Percentiles rank a stretch among this genome's conserved stretches.
Conservation (phyloP, 441 rosid genomes). For the Erodium trifolium region DNA sequence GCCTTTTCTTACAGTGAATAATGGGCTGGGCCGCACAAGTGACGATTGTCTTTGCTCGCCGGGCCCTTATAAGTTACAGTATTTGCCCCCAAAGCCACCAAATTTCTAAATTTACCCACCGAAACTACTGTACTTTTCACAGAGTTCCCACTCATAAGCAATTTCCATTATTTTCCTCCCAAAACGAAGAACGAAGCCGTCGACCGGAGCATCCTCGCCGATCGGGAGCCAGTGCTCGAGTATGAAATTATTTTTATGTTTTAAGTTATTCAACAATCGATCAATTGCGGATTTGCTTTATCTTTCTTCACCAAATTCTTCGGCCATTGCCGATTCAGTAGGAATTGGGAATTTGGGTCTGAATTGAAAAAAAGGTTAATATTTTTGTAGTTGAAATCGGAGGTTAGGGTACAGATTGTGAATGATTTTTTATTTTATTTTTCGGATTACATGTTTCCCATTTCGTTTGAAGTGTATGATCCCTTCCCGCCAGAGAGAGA, state of each 20-base stretch:
- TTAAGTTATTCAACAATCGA: neutral
- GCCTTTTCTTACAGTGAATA: neutral
- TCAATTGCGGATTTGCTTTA: neutral
- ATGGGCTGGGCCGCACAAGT: neutral
- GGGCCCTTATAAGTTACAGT: neutral
- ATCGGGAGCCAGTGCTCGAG: neutral
- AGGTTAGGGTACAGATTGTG: neutral
- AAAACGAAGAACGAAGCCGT: constrained; percentile 1
- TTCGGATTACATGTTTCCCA: neutral
- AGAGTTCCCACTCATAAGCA: neutral
- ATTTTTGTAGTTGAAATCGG: neutral
- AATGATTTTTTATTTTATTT: neutral
- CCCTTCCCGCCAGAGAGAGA: neutral
- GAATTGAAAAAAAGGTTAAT: neutral
- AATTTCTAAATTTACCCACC: constrained; percentile 3
- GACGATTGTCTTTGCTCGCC: neutral
- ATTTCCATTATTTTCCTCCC: neutral
- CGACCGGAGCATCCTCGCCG: constrained; percentile 3
- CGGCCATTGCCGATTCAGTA: neutral
- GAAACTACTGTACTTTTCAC: neutral
- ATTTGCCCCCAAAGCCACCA: neutral
- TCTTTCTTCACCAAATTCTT: neutral
- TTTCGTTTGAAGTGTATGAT: constrained; percentile 5
- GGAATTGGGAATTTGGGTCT: neutral
- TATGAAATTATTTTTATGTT: neutral